Conservation (phyloP, 2,329 filamentous ascomycete genomes). For the Saccharata proteae region DNA sequence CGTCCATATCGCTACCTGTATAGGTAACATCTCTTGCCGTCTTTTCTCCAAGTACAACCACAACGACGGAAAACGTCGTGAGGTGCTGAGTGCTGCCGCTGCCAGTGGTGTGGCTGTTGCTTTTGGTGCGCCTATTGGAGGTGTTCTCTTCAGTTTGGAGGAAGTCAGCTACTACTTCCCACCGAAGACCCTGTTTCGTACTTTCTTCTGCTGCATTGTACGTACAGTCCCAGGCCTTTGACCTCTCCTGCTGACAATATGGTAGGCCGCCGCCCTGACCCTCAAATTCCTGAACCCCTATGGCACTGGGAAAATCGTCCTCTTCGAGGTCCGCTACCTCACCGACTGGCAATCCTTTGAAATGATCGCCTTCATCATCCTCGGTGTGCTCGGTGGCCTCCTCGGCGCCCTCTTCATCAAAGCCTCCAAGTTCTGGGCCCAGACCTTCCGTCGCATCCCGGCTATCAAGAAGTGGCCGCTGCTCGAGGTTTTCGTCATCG, state of each 20-base stretch:
- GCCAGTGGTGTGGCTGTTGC: slow-evolving; percentile 88
- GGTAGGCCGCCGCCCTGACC: slow-evolving; percentile 60
- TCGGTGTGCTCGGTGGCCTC: slow-evolving; percentile 74
- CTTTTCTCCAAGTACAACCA: slow-evolving; percentile 88
- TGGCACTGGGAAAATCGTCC: slow-evolving; percentile 88
- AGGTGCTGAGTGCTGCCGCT: slow-evolving; percentile 85
- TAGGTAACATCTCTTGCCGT: slow-evolving; percentile 90
- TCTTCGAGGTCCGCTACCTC: slow-evolving; percentile 87
- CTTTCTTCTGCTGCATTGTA: slow-evolving; percentile 95
- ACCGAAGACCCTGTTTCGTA: slow-evolving; percentile 90
- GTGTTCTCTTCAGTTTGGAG: slow-evolving; percentile 85
- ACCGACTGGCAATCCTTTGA: slow-evolving; percentile 94
- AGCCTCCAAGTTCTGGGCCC: slow-evolving; percentile 80
- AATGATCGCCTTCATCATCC: slow-evolving; percentile 68
- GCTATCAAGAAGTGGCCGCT: slow-evolving; percentile 74
- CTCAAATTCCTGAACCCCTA: slow-evolving; percentile 95
- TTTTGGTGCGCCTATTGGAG: slow-evolving; percentile 81
- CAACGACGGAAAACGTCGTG: slow-evolving; percentile 88
- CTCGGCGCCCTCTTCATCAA: slow-evolving; percentile 93
- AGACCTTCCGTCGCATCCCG: slow-evolving; percentile 69
- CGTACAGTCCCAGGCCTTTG: slow-evolving; percentile 14
- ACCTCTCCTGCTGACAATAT: slow-evolving; percentile 8
- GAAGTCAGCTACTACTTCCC: slow-evolving; percentile 98
- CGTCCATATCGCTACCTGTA: slow-evolving; percentile 92
- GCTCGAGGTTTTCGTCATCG: slow-evolving; percentile 79